Conservation (phyloP, 129 eudicot genomes). For the Chrysanthemum seticuspe region DNA sequence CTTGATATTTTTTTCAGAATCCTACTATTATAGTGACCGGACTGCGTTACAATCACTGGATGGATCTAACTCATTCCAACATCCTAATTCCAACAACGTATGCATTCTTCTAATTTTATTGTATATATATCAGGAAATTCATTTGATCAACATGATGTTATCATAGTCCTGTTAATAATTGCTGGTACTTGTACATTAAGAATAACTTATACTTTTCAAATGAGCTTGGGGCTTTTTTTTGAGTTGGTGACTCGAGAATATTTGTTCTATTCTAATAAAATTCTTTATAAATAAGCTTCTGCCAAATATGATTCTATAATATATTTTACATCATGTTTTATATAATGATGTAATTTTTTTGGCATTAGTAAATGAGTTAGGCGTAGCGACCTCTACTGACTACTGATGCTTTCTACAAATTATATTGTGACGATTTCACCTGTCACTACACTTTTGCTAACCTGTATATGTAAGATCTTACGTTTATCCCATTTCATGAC, state of each 20-base stretch:
- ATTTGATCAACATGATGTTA: background rate
- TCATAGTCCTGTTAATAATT: too few species aligned
- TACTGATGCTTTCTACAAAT: slow-evolving; percentile 5
- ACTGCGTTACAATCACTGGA: slow-evolving; percentile 32
- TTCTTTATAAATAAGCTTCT: too few species aligned
- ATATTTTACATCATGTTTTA: too few species aligned
- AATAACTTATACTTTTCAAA: too few species aligned
- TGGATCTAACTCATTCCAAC: slow-evolving; percentile 32
- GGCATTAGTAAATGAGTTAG: too few species aligned
- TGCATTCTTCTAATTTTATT: slow-evolving; percentile 20
- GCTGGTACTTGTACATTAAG: too few species aligned
- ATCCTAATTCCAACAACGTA: slow-evolving; percentile 47
- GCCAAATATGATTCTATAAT: too few species aligned
- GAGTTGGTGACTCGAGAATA: too few species aligned
- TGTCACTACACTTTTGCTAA: background rate
- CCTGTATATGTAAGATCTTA: slow-evolving; percentile 6
- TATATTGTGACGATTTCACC: background rate
- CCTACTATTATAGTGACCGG: slow-evolving; percentile 41
- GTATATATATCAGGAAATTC: background rate
- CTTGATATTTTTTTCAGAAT: slow-evolving; percentile 39
- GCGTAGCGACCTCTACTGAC: background rate
- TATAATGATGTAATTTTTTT: too few species aligned
- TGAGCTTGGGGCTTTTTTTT: too few species aligned
- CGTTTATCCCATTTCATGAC: slow-evolving; percentile 21
- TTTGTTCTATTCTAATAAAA: too few species aligned